Evolutionary conservation across 2,329 filamentous ascomycete species (phyloP).

Genomic region (Monilinia polystroma): DNA sequence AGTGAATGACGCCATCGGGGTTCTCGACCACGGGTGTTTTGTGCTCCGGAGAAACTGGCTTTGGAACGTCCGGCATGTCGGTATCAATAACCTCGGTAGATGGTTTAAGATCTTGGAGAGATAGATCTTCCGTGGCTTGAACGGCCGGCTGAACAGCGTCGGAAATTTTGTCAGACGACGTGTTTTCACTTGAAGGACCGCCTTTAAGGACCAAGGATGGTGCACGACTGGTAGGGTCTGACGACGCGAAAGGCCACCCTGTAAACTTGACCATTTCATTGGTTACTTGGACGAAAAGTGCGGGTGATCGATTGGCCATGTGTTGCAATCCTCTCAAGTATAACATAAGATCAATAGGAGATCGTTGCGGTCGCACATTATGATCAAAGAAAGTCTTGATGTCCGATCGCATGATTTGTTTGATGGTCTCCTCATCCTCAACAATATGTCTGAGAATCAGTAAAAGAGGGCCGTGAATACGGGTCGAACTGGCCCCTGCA

Average conservation of each 20-base stretch:
- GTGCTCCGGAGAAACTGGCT: slow-evolving; percentile 58
- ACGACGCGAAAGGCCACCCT: slow-evolving; percentile 52
- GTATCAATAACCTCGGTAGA: slow-evolving; percentile 60
- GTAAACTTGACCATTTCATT: slow-evolving; percentile 78
- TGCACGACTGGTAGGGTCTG: slow-evolving; percentile 45
- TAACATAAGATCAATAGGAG: slow-evolving; percentile 65
- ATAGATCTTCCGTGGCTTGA: slow-evolving; percentile 41
- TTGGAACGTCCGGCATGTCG: slow-evolving; percentile 63
- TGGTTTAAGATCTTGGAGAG: slow-evolving; percentile 53
- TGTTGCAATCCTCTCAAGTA: slow-evolving; percentile 79
- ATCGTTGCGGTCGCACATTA: slow-evolving; percentile 48
- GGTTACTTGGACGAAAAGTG: slow-evolving; percentile 82
- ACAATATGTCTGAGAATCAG: slow-evolving; percentile 87
- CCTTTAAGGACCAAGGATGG: slow-evolving; percentile 42
- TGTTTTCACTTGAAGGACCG: slow-evolving; percentile 9
- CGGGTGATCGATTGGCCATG: slow-evolving; percentile 75
- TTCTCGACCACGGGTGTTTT: slow-evolving; percentile 87
- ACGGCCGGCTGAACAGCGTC: slow-evolving; percentile 39
- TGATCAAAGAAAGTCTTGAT: slow-evolving; percentile 74
- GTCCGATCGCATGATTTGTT: slow-evolving; percentile 88
- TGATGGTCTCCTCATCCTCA: slow-evolving; percentile 88
- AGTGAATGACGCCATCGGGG: slow-evolving; percentile 92
- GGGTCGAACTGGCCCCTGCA: slow-evolving; percentile 72
- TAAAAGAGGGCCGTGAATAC: slow-evolving; percentile 65
- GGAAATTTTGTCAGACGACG: slow-evolving; percentile 26